Percentiles rank a stretch among this genome's conserved stretches.
Evolutionary conservation across 345 rosid genomes (phyloP).

Genomic region (Excoecaria cochinchinensis): DNA sequence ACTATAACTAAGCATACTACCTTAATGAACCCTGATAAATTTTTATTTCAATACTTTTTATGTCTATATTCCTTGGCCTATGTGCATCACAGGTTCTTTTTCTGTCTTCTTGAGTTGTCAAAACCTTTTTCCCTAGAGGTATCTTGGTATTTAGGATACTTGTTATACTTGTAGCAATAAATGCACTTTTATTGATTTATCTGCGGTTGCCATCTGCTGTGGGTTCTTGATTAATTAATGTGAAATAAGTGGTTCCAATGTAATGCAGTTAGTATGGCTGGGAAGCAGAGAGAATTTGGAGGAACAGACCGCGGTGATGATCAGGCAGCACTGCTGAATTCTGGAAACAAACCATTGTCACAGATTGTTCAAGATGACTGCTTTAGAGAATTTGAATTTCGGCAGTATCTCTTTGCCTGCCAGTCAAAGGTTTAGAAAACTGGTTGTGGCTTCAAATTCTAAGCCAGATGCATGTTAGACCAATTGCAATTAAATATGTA

Average conservation of each 20-base stretch:
- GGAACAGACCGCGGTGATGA: conserved; percentile 87
- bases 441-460: conserved; percentile 22
- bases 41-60: neutral
- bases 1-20: no score
- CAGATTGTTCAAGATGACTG: conserved; percentile 91
- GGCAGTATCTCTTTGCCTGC: conserved; percentile 91
- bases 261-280: conserved; percentile 64
- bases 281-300: conserved; percentile 86
- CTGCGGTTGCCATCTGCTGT: neutral
- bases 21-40: neutral
- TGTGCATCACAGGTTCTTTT: neutral
- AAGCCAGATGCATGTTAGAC: neutral
- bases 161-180: neutral
- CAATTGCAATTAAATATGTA: neutral
- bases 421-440: conserved; percentile 70
- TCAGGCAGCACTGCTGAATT: conserved; percentile 74
- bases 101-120: neutral
- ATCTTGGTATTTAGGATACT: neutral
- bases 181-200: conserved; percentile 13
- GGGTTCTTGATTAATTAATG: conserved; percentile 10
- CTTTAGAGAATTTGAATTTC: conserved; percentile 89
- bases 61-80: neutral
- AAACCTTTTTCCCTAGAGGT: neutral
- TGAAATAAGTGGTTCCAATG: conserved; percentile 10
- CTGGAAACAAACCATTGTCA: conserved; percentile 67